phyloP scores from a whole-genome alignment of 805 yeast genomes.

The Priceomyces castillae region DNA sequence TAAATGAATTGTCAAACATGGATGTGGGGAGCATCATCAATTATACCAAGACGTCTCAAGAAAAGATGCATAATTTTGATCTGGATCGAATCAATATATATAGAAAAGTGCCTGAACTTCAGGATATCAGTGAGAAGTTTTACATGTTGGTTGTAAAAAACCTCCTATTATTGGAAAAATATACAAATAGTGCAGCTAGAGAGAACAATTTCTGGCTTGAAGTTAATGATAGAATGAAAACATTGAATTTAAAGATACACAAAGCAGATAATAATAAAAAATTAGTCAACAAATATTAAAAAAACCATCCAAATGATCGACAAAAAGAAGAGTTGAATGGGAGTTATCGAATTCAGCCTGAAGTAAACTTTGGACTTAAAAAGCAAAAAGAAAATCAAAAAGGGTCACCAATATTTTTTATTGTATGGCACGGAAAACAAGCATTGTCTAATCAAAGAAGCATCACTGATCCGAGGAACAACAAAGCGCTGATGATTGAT shows the following conservation, averaged over 20 bases:
- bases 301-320: not conserved
- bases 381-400: too few species aligned
- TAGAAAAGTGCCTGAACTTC: slow-evolving; percentile 10
- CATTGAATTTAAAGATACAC: slow-evolving; percentile 8
- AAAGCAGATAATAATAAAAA: slow-evolving; percentile 4
- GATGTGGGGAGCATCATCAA: slow-evolving; percentile 20
- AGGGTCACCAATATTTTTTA: too few species aligned
- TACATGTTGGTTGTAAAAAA: slow-evolving; percentile 26
- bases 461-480: not conserved
- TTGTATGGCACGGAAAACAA: too few species aligned
- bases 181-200: slow-evolving; percentile 15
- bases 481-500: not conserved
- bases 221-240: slow-evolving; percentile 14
- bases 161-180: slow-evolving; percentile 29
- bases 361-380: too few species aligned
- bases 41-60: slow-evolving; percentile 15
- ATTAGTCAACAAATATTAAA: not conserved
- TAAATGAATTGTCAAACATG: slow-evolving; percentile 21
- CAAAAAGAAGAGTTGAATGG: too few species aligned
- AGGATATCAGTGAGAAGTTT: slow-evolving; percentile 15
- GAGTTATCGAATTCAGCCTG: too few species aligned
- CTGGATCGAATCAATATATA: slow-evolving; percentile 8
- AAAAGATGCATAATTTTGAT: slow-evolving; percentile 16
- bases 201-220: slow-evolving; percentile 30
- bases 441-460: not conserved